Evolutionary conservation across 768 basidiomycete genomes (phyloP).

Genomic region (Suillus discolor): DNA sequence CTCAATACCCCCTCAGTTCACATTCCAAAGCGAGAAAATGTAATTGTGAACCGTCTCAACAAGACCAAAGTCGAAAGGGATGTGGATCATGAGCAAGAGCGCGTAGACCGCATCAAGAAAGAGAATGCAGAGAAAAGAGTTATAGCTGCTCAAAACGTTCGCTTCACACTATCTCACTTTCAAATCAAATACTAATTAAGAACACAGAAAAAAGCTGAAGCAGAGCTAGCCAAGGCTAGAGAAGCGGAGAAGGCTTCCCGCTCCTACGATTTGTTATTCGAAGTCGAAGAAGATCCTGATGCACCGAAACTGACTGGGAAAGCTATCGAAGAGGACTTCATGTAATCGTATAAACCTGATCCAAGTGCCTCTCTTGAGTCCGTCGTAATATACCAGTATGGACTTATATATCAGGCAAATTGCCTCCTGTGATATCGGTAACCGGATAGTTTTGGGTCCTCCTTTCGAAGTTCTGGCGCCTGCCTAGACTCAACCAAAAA

Average conservation of each 20-base stretch:
- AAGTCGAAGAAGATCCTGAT: slow-evolving; percentile 59
- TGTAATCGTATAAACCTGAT: slow-evolving; percentile 47
- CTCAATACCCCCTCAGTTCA: slow-evolving; percentile 52
- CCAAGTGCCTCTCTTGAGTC: not conserved
- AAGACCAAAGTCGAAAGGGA: slow-evolving; percentile 86
- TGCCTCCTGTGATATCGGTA: slow-evolving; percentile 15
- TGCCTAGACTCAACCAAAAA: not conserved
- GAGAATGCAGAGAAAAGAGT: slow-evolving; percentile 68
- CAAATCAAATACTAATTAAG: not conserved
- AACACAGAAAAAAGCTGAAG: slow-evolving; percentile 74
- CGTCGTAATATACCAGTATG: not conserved
- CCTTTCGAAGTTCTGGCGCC: not conserved
- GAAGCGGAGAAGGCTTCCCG: slow-evolving; percentile 86
- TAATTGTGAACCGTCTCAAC: slow-evolving; percentile 88
- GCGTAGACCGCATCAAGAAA: slow-evolving; percentile 75
- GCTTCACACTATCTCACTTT: slow-evolving; percentile 1
- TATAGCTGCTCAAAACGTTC: slow-evolving; percentile 69
- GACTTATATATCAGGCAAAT: slow-evolving; percentile 2
- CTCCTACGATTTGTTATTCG: slow-evolving; percentile 85
- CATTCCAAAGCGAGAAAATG: slow-evolving; percentile 79
- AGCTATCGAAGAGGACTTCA: slow-evolving; percentile 88
- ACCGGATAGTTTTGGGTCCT: slow-evolving; percentile 1
- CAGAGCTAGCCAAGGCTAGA: slow-evolving; percentile 70
- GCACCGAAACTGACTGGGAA: slow-evolving; percentile 58
- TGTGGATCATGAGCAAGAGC: slow-evolving; percentile 92